Evolutionary conservation across 2,329 filamentous ascomycete species (phyloP), one percentile per base, ranked within the genome.

Genomic region (Raffaelea albimanens): DNA sequence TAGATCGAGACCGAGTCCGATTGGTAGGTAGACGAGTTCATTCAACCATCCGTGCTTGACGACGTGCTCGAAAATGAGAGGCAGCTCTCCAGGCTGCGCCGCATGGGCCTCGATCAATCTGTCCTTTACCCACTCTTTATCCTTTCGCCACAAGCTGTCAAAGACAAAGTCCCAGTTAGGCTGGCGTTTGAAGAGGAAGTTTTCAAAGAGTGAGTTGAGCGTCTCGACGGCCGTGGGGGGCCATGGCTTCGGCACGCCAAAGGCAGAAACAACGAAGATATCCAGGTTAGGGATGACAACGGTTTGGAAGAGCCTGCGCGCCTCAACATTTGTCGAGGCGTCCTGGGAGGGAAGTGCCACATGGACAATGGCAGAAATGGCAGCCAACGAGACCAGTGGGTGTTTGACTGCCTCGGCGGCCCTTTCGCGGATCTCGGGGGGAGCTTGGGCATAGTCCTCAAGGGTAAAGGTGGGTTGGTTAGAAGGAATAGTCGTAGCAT

Each of bases 61-160:
- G 8, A 88, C 87, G 59, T 94, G 87, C 44, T 94, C 84, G 53
- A 87, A 81, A 33, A 91, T 85, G 16, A 79, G 67, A 3, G 77
- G 75, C 34, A 90, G 72, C 44, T 83, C 76, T 49, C 82, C 77
- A 2, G 80, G 82, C 56, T 85, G 79, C 49, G 75, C 69, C 38
- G 83, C 83, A 62, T 93, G 88, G 9, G 79, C 76, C 50, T 89
- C 83, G 39, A 91, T 80, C 31, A 98, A 78, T 50, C 86, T 81
- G 53, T 83, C 78, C 10, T 83, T 83, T 16, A 97, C 85, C 85
- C 89, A 97, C 19, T 83, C 76, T 55, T 83, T 86, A 61, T 97
- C 88, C 60, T 93, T 89, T 56, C 85, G 83, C 90, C 91, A 97
- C 5, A 95, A 69, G 50, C 88, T 90, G 60, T 95, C 84, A 49